Evolutionary conservation across 2,329 filamentous ascomycete genomes (phyloP).

Genomic region (Aaosphaeria pasadenensis): DNA sequence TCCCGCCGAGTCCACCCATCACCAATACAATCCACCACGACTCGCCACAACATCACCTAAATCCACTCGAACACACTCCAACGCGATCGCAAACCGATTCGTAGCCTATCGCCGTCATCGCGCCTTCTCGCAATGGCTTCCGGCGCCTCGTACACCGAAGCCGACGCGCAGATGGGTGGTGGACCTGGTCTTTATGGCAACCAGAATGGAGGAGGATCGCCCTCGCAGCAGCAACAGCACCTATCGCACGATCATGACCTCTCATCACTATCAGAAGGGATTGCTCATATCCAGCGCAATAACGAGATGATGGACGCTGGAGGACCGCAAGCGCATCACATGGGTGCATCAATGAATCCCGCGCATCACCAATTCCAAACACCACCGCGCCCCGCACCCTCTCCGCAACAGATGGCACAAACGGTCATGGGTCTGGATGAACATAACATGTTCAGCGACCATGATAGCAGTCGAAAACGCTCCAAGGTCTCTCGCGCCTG

Average conservation of each 20-base stretch:
- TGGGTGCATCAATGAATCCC: conserved; percentile 23
- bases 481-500: conserved; percentile 43
- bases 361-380: conserved; percentile 34
- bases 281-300: conserved; percentile 31
- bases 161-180: conserved; percentile 32
- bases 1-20: conserved; percentile 24
- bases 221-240: conserved; percentile 25
- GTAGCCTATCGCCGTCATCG: conserved; percentile 8
- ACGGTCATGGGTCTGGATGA: conserved; percentile 37
- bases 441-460: conserved; percentile 31
- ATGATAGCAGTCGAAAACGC: conserved; percentile 32
- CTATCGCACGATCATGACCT: conserved; percentile 32
- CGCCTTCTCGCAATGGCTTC: conserved; percentile 25
- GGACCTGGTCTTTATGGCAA: conserved; percentile 31
- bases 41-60: conserved; percentile 10
- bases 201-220: conserved; percentile 32
- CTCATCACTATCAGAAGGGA: conserved; percentile 31
- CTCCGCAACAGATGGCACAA: conserved; percentile 39
- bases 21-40: conserved; percentile 4
- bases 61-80: conserved; percentile 2
- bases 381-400: conserved; percentile 32
- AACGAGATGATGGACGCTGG: conserved; percentile 29
- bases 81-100: conserved; percentile 7
- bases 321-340: conserved; percentile 25
- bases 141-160: conserved; percentile 26